Percentiles rank a stretch among this genome's conserved stretches.
These are phyloP conservation scores for Solanum ahanhuiri DNA, from an alignment of 257 asterid genomes.

Conservation along the genomic window DNA sequence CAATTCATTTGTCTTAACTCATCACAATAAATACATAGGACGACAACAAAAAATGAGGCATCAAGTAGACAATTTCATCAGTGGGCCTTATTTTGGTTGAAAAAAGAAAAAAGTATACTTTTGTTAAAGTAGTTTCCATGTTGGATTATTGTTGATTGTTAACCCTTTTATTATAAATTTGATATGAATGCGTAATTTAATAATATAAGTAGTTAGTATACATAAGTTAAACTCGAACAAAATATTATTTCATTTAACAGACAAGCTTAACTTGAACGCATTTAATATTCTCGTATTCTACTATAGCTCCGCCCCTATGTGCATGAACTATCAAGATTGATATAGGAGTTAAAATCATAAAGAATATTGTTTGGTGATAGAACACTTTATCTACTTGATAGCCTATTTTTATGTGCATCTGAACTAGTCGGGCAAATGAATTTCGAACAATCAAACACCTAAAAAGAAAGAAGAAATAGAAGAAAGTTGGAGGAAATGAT, in stretches of 20 bases:
- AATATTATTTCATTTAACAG: not conserved
- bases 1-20: slow-evolving; percentile 4
- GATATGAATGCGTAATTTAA: not conserved
- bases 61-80: not conserved
- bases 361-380: not conserved
- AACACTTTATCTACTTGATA: not conserved
- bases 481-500: not conserved
- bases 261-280: not conserved
- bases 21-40: not conserved
- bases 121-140: not conserved
- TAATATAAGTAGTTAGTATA: not conserved
- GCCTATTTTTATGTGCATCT: not conserved
- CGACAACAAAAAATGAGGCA: not conserved
- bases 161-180: not conserved
- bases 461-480: not conserved
- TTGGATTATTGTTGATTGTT: not conserved
- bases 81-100: not conserved
- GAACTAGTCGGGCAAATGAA: not conserved
- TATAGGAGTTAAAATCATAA: not conserved
- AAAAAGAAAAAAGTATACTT: not conserved
- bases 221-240: not conserved
- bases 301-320: too few species aligned
- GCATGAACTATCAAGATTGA: too few species aligned
- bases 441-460: not conserved
- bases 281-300: not conserved